Base-by-base conservation (phyloP, 2,329 filamentous ascomycete species). In the Acrocalymma vagum region DNA sequence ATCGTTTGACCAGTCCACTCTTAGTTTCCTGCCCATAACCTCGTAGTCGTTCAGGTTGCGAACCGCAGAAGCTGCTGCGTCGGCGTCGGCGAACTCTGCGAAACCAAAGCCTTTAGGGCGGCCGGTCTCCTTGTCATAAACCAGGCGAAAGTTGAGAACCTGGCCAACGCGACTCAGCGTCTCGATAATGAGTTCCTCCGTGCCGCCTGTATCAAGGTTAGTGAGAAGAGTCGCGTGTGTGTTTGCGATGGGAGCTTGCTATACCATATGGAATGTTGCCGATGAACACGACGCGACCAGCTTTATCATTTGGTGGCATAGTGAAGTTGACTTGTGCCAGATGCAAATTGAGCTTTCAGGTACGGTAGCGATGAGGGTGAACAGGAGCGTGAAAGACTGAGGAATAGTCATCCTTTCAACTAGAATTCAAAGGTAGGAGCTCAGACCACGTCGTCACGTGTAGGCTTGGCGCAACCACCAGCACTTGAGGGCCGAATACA, bases 71-170 rank as follows among this genome's bases (percentile, higher is more conserved):
- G 93, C 90, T 21, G 94, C 94, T 17, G 91, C 80, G 82, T 95
- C 93, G 45, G 89, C 85, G 65, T 97, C 94, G 39, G 90, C 88
- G 65, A 95, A 99, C 69, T 97, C 93, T 62, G 92, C 89, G 62
- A 97, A 99, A 23, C 94, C 94, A 68, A 96, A 99, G 13, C 94
- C 94, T 71, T 96, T 97, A 1, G 94, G 92, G 41, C 90, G 85
- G 27, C 93, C 92, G 3, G 92, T 96, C 63, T 97, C 93, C 37
- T 91, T 88, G 74, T 97, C 95, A 72, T 96, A 95, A 52, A 97
- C 93, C 32, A 97, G 81, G 36, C 93, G 85, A 69, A 97, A 97
- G 67, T 88, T 93, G 44, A 95, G 79, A 1, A 97, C 93, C 53
- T 92, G 89, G 43, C 94, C 94, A 37, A 89, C 91, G 52, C 88